Percentiles rank a stretch among this genome's conserved stretches.
phyloP scores from a whole-genome alignment of 768 basidiomycete genomes.

The Cyathus striatus region DNA sequence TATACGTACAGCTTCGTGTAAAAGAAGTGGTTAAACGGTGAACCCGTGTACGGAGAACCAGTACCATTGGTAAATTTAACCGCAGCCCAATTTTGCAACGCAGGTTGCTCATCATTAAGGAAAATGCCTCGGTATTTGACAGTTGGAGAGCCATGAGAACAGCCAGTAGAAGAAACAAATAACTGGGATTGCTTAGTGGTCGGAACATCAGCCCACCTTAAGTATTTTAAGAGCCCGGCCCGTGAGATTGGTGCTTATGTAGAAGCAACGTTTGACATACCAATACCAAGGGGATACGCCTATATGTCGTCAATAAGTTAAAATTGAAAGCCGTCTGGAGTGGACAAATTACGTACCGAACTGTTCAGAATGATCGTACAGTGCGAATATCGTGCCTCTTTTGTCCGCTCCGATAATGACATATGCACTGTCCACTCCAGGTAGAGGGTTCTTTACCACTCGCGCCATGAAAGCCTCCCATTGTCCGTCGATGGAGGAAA shows the following conservation, averaged over 20 bases:
- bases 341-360: conserved; percentile 36
- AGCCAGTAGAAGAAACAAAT: conserved; percentile 38
- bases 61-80: conserved; percentile 66
- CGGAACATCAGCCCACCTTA: conserved; percentile 84
- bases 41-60: conserved; percentile 38
- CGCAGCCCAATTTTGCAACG: conserved; percentile 65
- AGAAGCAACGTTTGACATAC: conserved; percentile 22
- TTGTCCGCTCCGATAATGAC: conserved; percentile 68
- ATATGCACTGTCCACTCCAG: conserved; percentile 55
- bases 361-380: conserved; percentile 69
- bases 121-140: conserved; percentile 72
- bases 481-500: conserved; percentile 51
- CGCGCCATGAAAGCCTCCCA: conserved; percentile 62
- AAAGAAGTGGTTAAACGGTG: conserved; percentile 61
- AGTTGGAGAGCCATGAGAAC: conserved; percentile 56
- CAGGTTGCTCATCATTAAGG: conserved; percentile 75
- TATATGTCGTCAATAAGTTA: conserved; percentile 15
- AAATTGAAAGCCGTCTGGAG: conserved; percentile 1
- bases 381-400: conserved; percentile 59
- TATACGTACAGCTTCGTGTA: conserved; percentile 46
- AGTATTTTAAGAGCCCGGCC: conserved; percentile 7
- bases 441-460: conserved; percentile 49
- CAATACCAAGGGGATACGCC: conserved; percentile 71
- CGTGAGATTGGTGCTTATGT: conserved; percentile 2
- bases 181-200: conserved; percentile 43